Evolutionary conservation across 2,329 filamentous ascomycete genomes (phyloP).

Genomic region (Rhinocladiella similis): DNA sequence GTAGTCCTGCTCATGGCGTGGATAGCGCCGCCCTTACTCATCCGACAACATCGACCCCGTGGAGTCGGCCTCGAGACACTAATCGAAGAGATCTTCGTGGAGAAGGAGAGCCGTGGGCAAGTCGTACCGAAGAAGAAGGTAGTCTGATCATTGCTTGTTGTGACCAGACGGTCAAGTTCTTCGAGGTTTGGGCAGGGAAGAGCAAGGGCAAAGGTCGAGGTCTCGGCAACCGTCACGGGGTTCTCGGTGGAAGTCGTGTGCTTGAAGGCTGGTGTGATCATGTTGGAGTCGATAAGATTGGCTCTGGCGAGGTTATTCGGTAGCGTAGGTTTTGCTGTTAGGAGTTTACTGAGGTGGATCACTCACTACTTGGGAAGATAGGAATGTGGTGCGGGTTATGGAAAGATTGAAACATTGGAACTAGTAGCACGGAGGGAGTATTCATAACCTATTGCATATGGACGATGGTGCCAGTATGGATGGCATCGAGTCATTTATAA

Average conservation of each 20-base stretch:
- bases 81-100: constrained; percentile 24
- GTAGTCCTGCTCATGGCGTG: constrained; percentile 12
- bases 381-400: no score
- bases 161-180: constrained; percentile 90
- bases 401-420: not conserved
- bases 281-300: constrained; percentile 64
- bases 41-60: not conserved
- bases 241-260: constrained; percentile 81
- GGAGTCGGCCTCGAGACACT: constrained; percentile 11
- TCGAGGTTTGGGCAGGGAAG: constrained; percentile 83
- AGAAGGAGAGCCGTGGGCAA: constrained; percentile 57
- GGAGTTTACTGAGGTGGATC: not conserved
- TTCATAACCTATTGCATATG: not conserved
- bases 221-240: constrained; percentile 45
- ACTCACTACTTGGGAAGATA: no score
- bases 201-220: constrained; percentile 54
- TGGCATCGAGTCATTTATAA: no score
- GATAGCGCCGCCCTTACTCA: constrained; percentile 1
- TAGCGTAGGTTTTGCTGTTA: constrained; percentile 41
- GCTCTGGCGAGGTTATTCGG: constrained; percentile 59
- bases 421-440: not conserved
- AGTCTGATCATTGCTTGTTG: constrained; percentile 91
- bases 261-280: constrained; percentile 74
- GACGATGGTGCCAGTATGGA: not conserved
- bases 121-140: constrained; percentile 65